Percentiles rank a stretch among this genome's conserved stretches.
These are phyloP conservation scores for Byssoonygena ceratinophila DNA, from an alignment of 2,329 filamentous ascomycete genomes.

Conservation along the genomic window DNA sequence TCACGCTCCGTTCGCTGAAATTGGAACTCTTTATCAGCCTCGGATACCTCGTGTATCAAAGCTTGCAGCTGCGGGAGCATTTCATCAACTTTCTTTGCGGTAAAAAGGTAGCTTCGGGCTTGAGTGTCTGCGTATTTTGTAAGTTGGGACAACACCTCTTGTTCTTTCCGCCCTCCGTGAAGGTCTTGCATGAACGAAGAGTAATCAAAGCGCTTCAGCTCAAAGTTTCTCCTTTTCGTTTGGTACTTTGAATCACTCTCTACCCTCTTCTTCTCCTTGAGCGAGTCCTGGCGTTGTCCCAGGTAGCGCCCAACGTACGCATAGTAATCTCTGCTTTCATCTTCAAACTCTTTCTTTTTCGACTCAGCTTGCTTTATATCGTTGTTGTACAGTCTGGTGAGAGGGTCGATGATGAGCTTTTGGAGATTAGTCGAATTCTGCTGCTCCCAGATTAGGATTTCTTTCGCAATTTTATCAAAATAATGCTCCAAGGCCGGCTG, in stretches of 20 bases:
- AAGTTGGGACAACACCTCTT: slow-evolving; percentile 87
- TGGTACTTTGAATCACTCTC: slow-evolving; percentile 97
- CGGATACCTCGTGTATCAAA: slow-evolving; percentile 73
- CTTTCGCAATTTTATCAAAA: slow-evolving; percentile 89
- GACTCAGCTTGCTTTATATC: slow-evolving; percentile 97
- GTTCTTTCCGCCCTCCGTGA: slow-evolving; percentile 97
- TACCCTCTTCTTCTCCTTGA: slow-evolving; percentile 92
- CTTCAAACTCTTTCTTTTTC: slow-evolving; percentile 96
- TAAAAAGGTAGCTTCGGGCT: slow-evolving; percentile 67
- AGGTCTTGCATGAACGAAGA: slow-evolving; percentile 98
- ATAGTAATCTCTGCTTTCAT: slow-evolving; percentile 98
- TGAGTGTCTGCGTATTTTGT: slow-evolving; percentile 91
- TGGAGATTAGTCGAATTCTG: slow-evolving; percentile 77
- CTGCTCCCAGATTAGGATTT: slow-evolving; percentile 78
- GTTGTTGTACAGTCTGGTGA: slow-evolving; percentile 80
- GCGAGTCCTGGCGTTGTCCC: slow-evolving; percentile 87
- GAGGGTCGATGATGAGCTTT: slow-evolving; percentile 86
- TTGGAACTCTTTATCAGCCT: slow-evolving; percentile 93
- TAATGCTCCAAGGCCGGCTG: slow-evolving; percentile 95
- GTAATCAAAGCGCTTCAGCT: slow-evolving; percentile 96
- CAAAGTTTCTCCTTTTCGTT: slow-evolving; percentile 82
- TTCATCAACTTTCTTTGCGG: slow-evolving; percentile 76
- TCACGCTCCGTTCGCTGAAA: slow-evolving; percentile 90
- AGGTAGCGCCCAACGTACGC: slow-evolving; percentile 88
- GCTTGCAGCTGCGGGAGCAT: slow-evolving; percentile 85